Base-by-base conservation (phyloP, 2,329 filamentous ascomycete species). In the Zasmidium cellare region DNA sequence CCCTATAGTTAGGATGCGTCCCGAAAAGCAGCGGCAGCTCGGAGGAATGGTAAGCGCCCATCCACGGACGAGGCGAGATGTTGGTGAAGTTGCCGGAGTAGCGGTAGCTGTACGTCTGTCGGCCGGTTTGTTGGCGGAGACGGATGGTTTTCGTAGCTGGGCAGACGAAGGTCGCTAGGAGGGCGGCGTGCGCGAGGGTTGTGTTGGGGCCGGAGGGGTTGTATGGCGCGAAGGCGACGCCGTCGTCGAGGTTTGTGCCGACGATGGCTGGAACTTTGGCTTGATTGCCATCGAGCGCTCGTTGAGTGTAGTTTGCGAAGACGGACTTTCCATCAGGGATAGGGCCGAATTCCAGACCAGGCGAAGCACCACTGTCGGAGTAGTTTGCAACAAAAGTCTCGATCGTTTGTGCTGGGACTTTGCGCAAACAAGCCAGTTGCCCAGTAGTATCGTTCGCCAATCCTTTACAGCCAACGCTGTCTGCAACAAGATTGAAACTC, bases 11-110 rank as follows among this genome's bases (percentile, higher is more conserved):
- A n/a, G 57, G 56, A 55, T 76, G 74, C 1, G 76, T 77, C 1
- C 75, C 76, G 61, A 78, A 75, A 23, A 74, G 59, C 62, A 77
- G 58, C 12, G 74, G 71, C 20, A 75, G 63, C 50, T 79, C 75
- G 6, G 67, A 66, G 44, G 67, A 70, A 57, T 79, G 77, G 52
- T 75, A 79, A 1, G 76, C 76, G 9, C 77, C 77, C 46, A 79
- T 68, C 75, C 76, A 80, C 1, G 67, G 57, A 23, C 67, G 65
- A 0, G 72, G 72, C 14, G 71, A 70, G 35, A 78, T 71, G 57
- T 79, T 79, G 19, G 74, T 66, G 61, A 76, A 79, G 53, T 75
- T 74, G 50, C 76, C 76, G 2, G 70, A 69, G 59, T 76, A 77
- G 47, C 72, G 66, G 62, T 76, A 78, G 19, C 76, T 74, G 61